Conservation (phyloP, 2,329 filamentous ascomycete genomes). For the Pseudophaeomoniella oleicola region DNA sequence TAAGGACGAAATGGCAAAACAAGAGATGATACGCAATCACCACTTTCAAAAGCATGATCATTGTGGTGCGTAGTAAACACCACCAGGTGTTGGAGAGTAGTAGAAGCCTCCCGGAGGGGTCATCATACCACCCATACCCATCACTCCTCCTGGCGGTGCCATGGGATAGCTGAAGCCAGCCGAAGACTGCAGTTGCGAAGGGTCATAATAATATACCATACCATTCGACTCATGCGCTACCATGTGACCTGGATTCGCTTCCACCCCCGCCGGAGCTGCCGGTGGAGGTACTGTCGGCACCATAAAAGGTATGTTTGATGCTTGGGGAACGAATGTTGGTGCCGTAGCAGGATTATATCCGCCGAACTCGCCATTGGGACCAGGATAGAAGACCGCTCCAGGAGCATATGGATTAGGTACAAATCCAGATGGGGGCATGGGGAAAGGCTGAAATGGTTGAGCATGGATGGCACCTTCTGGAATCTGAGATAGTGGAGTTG, state of each 20-base stretch:
- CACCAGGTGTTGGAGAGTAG: constrained; percentile 41
- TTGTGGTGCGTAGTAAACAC: constrained; percentile 34
- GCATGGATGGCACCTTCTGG: constrained; percentile 86
- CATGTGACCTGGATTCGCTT: constrained; percentile 32
- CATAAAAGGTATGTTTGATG: constrained; percentile 32
- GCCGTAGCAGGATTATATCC: constrained; percentile 33
- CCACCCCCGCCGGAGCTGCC: constrained; percentile 12
- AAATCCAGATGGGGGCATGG: constrained; percentile 47
- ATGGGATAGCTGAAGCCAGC: constrained; percentile 30
- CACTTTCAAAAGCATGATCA: too few relatives aligned
- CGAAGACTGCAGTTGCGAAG: constrained; percentile 42
- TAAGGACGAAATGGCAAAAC: too few relatives aligned
- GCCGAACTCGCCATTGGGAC: constrained; percentile 22
- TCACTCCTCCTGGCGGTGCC: constrained; percentile 36
- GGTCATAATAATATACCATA: constrained; percentile 90
- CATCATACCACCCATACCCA: constrained; percentile 70
- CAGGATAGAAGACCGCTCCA: constrained; percentile 56
- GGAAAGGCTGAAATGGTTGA: constrained; percentile 69
- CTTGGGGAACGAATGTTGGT: constrained; percentile 41
- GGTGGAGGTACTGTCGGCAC: constrained; percentile 14
- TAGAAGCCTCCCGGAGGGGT: constrained; percentile 44
- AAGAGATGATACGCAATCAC: too few relatives aligned
- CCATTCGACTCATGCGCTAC: constrained; percentile 83
- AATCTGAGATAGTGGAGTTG: constrained; percentile 79
- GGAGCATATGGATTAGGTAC: constrained; percentile 39